A percentile compares a stretch with the other conserved stretches of the same genome.
Conservation (phyloP, 1,139 yeast genomes). For the Nematodospora anomalae region DNA sequence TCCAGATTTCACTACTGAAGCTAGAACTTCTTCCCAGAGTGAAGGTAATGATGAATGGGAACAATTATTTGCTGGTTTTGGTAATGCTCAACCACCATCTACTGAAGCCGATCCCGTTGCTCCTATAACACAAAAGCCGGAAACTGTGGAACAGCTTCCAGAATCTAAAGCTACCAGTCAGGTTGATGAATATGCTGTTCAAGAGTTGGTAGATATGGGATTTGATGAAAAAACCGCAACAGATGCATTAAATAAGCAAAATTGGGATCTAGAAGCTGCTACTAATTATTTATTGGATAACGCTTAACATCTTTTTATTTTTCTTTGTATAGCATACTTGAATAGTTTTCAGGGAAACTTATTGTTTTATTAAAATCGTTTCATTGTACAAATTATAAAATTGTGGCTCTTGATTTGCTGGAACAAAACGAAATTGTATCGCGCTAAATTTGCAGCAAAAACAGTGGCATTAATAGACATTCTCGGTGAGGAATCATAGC, state of each 20-base stretch:
- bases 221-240: constrained; percentile 65
- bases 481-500: not conserved
- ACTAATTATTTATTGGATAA: constrained; percentile 79
- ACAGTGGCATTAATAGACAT: not conserved
- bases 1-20: constrained; percentile 27
- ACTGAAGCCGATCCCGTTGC: not conserved
- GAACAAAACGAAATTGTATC: no score
- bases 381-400: no score
- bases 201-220: constrained; percentile 89
- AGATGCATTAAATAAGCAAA: constrained; percentile 64
- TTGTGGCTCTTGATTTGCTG: not conserved
- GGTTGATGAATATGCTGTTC: constrained; percentile 35
- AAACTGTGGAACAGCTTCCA: not conserved
- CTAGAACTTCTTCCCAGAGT: constrained; percentile 14
- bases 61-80: constrained; percentile 87
- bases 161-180: constrained; percentile 1
- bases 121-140: not conserved
- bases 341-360: no score
- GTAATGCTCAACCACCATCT: constrained; percentile 46
- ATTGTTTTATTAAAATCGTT: no score
- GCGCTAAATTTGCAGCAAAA: not conserved
- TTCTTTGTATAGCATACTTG: no score
- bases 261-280: constrained; percentile 81
- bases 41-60: constrained; percentile 82
- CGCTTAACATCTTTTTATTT: no score